A percentile compares a stretch with the other conserved stretches of the same genome.
These are phyloP conservation scores for Platanthera zijinensis DNA, from an alignment of 106 monocot species.

Conservation along the genomic window DNA sequence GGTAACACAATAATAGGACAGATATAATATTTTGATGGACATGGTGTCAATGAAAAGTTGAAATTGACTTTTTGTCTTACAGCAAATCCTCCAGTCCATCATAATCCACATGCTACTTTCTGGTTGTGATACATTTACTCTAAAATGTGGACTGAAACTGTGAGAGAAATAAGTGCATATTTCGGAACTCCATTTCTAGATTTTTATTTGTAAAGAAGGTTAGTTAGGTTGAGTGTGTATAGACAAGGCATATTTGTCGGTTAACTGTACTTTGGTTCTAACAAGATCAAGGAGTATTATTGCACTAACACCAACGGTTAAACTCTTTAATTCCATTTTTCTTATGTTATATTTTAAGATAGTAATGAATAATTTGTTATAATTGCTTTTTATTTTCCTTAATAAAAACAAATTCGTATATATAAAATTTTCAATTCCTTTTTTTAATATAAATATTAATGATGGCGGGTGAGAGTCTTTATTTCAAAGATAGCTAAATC, in stretches of 20 bases:
- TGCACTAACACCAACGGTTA: too few relatives aligned
- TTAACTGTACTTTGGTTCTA: too few relatives aligned
- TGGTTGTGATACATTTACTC: not conserved
- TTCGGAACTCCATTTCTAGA: not conserved
- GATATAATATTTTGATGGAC: not conserved
- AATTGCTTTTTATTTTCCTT: too few relatives aligned
- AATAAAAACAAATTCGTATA: too few relatives aligned
- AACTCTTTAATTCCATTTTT: too few relatives aligned
- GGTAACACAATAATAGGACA: not conserved
- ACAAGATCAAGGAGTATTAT: too few relatives aligned
- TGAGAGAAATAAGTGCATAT: not conserved
- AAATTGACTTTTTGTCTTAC: not conserved
- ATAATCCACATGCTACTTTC: not conserved
- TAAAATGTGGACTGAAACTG: not conserved
- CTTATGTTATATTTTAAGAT: too few relatives aligned
- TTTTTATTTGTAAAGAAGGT: not conserved
- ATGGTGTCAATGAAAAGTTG: not conserved
- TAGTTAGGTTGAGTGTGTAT: not conserved
- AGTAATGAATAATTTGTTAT: too few relatives aligned
- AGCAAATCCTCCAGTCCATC: not conserved
- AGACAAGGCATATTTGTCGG: not conserved
- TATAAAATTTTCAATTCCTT: too few relatives aligned
- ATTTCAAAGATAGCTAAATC: too few relatives aligned
- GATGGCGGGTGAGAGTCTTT: too few relatives aligned
- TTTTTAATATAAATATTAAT: too few relatives aligned